Base-by-base conservation (phyloP, 495 filamentous ascomycete genomes). In the Glonium stellatum region DNA sequence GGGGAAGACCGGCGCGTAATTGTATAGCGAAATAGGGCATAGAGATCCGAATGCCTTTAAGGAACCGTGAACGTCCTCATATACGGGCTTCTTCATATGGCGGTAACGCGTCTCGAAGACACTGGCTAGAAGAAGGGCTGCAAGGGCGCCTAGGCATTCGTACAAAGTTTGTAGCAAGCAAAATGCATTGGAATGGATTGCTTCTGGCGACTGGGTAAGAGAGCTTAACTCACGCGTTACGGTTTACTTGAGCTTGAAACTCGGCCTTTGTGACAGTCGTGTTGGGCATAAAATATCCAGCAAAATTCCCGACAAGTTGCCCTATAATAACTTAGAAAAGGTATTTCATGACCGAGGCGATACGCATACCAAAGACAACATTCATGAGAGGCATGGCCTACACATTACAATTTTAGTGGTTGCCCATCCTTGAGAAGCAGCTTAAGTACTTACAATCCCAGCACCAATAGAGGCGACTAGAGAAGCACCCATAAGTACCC, bases 301-400 rank as follows among this genome's bases (percentile, higher is more conserved):
- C 49, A 48, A 70, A 68, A 39, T 60, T 54, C 13, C 59, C 56
- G 22, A 67, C 61, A 4, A 69, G 58, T 10, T 66, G 10, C 36
- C 66, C 66, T 63, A 27, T 19, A 11, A 15, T 18, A 36, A 21
- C 23, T 27, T n/a, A 59, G 49, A 10, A 25, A 15, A 54, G 31
- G 5, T 35, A 0, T 18, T 35, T 51, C 0, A n/a, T 5, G 51
- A 13, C 10, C 36, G 39, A 5, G 44, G 44, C 0, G 19, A 36
- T 11, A 25, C 0, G 48, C 55, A 10, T 55, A 66, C 67, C 66
- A 51, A 69, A 60, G 11, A 69, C 67, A 31, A 69, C 46, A 21
- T 52, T 59, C 67, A 69, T 67, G 27, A 67, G 52, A 4, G 66
- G 64, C 47, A 69, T 62, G 18, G 64, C 65, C 56, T 62, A 51